Conservation (phyloP, 2,329 filamentous ascomycete genomes). For the Fusarium sp. region DNA sequence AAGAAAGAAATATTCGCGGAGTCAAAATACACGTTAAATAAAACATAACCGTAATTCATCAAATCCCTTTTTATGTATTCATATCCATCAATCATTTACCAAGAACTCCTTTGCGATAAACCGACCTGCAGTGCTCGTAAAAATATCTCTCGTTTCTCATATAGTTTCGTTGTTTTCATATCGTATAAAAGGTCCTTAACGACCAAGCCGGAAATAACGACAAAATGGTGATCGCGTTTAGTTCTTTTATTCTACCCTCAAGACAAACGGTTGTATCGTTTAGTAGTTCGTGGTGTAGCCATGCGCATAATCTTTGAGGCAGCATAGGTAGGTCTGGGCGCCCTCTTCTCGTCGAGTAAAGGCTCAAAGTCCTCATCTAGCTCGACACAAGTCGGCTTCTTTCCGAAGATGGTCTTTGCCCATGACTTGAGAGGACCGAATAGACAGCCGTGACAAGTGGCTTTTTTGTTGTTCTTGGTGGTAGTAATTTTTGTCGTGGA, state of each 20-base stretch:
- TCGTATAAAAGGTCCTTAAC: background rate
- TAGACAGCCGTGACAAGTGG: constrained; percentile 26
- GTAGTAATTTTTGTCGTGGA: background rate
- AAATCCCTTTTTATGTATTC: background rate
- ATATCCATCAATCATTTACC: background rate
- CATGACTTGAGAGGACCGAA: constrained; percentile 31
- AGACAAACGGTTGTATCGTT: constrained; percentile 49
- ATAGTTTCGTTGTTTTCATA: background rate
- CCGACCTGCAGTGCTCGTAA: constrained; percentile 2
- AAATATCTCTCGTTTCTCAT: background rate
- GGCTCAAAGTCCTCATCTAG: constrained; percentile 42
- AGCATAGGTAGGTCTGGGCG: constrained; percentile 56
- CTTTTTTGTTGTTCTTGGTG: background rate
- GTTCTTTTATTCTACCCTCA: background rate
- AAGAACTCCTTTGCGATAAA: background rate
- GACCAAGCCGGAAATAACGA: too few relatives aligned
- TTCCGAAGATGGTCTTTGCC: constrained; percentile 6
- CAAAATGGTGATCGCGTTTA: background rate
- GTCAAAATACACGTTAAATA: background rate
- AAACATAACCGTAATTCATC: background rate
- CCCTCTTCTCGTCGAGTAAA: constrained; percentile 29
- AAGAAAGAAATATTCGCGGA: background rate
- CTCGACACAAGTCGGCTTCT: background rate
- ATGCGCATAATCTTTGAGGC: constrained; percentile 57
- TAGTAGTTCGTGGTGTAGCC: constrained; percentile 56